Percentiles rank a stretch among this genome's conserved stretches.
phyloP scores from a whole-genome alignment of 495 filamentous ascomycete genomes.

The Glutinoglossum americanum region DNA sequence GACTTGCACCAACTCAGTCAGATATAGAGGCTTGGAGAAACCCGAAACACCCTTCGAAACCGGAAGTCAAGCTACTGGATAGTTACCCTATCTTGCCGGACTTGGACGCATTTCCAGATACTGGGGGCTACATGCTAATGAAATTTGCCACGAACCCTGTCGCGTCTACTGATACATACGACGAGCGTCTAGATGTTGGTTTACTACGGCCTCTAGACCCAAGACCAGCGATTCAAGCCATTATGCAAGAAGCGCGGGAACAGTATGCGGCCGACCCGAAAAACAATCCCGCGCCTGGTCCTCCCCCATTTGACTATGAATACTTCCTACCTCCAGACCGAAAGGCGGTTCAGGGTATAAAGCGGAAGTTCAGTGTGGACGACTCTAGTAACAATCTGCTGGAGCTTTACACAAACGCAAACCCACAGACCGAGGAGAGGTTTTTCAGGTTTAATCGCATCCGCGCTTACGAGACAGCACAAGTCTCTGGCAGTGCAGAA shows the following conservation, averaged over 20 bases:
- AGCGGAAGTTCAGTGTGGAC: conserved; percentile 46
- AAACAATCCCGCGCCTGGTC: conserved; percentile 34
- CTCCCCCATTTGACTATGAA: conserved; percentile 53
- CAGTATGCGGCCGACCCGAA: conserved; percentile 41
- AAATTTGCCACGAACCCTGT: conserved; percentile 78
- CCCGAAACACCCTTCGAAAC: conserved; percentile 65
- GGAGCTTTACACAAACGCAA: conserved; percentile 37
- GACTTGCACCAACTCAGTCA: conserved; percentile 29
- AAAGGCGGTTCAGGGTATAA: conserved; percentile 36
- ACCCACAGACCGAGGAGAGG: conserved; percentile 20
- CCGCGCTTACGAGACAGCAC: conserved; percentile 64
- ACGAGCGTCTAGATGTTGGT: conserved; percentile 59
- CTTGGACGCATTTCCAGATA: conserved; percentile 70
- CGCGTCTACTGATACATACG: conserved; percentile 34
- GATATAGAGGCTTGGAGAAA: conserved; percentile 47
- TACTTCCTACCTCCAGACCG: conserved; percentile 47
- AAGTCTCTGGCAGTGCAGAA: conserved; percentile 36
- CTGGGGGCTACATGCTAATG: conserved; percentile 63
- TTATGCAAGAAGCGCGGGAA: conserved; percentile 25
- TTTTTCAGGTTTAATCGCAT: conserved; percentile 54
- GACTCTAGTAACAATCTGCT: conserved; percentile 48
- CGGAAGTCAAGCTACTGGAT: conserved; percentile 55
- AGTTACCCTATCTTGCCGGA: conserved; percentile 71
- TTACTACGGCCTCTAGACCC: conserved; percentile 45
- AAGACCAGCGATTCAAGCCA: conserved; percentile 20